Conservation (phyloP, 176 grass and related monocot genomes). For the Rhynchospora breviuscula region DNA sequence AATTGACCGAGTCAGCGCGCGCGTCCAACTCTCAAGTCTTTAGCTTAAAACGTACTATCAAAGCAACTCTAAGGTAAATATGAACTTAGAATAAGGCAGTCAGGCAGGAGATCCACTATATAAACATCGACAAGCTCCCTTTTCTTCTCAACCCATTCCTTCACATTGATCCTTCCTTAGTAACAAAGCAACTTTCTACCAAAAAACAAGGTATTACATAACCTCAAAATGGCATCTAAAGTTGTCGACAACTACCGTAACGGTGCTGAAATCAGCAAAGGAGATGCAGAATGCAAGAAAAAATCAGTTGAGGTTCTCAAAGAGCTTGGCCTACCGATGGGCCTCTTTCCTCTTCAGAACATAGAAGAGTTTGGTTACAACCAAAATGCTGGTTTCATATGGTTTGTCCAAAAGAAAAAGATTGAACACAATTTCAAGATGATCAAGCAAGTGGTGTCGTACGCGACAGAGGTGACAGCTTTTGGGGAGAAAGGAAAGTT, state of each 20-base stretch:
- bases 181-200: background rate
- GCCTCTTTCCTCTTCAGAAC: background rate
- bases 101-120: background rate
- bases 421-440: slow-evolving; percentile 12
- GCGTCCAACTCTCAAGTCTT: background rate
- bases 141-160: background rate
- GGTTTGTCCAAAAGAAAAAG: slow-evolving; percentile 12
- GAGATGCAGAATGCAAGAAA: background rate
- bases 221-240: background rate
- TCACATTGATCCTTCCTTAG: background rate
- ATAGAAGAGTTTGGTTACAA: slow-evolving; percentile 13
- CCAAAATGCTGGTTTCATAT: background rate
- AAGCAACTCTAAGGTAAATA: background rate
- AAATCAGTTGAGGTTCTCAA: background rate
- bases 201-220: background rate
- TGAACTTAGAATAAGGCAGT: background rate
- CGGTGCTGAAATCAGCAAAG: background rate
- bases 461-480: background rate
- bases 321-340: background rate
- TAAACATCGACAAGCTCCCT: background rate
- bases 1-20: too few species aligned
- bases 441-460: slow-evolving; percentile 2
- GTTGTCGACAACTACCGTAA: background rate
- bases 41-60: background rate
- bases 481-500: slow-evolving; percentile 18